These are phyloP conservation scores for Scheffersomyces stambukii DNA, from an alignment of 1,139 yeast species.

Conservation along the genomic window DNA sequence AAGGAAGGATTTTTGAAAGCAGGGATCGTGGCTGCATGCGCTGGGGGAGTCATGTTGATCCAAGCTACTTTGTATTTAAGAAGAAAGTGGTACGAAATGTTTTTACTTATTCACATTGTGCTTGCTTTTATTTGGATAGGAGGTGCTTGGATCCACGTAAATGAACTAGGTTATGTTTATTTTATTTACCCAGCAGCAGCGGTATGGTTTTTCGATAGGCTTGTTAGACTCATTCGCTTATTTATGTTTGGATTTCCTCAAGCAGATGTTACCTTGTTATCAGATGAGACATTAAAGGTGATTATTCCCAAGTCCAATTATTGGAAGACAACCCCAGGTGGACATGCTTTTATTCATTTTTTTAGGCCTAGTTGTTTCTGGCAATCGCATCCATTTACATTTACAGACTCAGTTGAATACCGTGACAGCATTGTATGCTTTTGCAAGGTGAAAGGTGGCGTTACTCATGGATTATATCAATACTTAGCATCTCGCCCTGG, in stretches of 20 bases:
- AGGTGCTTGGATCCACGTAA: conserved; percentile 42
- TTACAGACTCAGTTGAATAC: conserved; percentile 20
- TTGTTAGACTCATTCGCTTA: conserved; percentile 32
- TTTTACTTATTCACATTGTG: conserved; percentile 35
- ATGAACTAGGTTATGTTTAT: conserved; percentile 34
- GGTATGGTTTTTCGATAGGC: conserved; percentile 43
- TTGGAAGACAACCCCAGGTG: conserved; percentile 46
- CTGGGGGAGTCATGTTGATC: conserved; percentile 29
- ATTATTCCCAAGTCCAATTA: conserved; percentile 35
- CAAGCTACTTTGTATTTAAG: conserved; percentile 40
- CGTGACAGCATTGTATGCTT: conserved; percentile 21
- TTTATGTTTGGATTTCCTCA: conserved; percentile 35
- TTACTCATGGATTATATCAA: conserved; percentile 30
- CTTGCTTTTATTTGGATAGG: conserved; percentile 38
- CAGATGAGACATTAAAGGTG: conserved; percentile 39
- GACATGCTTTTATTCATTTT: conserved; percentile 50
- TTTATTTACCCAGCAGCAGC: conserved; percentile 37
- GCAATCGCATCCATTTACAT: conserved; percentile 44
- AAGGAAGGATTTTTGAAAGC: conserved; percentile 20
- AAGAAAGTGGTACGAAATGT: conserved; percentile 40
- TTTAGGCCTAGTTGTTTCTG: conserved; percentile 31
- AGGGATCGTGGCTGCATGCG: conserved; percentile 30
- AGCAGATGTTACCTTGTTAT: conserved; percentile 29
- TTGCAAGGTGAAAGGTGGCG: conserved; percentile 35
- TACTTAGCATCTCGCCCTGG: conserved; percentile 27